Percentiles rank a stretch among this genome's conserved stretches.
phyloP scores from a whole-genome alignment of 2,329 filamentous ascomycete genomes.

The Clonostachys chloroleuca region DNA sequence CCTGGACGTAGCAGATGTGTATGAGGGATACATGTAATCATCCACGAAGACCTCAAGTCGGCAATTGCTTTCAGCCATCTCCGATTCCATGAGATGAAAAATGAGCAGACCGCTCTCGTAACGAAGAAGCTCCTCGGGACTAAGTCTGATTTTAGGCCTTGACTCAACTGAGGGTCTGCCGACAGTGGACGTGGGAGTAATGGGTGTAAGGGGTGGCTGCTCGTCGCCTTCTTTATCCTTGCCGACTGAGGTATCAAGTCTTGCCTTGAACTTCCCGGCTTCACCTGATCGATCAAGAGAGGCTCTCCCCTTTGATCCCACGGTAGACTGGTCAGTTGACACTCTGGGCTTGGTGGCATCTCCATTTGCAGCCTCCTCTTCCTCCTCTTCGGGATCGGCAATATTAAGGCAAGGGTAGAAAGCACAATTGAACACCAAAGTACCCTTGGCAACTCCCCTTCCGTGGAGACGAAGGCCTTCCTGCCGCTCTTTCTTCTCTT shows the following conservation, averaged over 20 bases:
- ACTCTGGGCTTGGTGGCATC: conserved; percentile 22
- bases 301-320: conserved; percentile 1
- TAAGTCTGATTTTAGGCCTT: conserved; percentile 73
- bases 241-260: conserved; percentile 12
- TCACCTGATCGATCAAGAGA: conserved; percentile 11
- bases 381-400: conserved; percentile 84
- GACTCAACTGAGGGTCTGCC: conserved; percentile 42
- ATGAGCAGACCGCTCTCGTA: conserved; percentile 91
- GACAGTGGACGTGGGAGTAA: conserved; percentile 31
- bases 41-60: conserved; percentile 89
- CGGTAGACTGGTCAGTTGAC: conserved; percentile 1
- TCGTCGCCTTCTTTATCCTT: conserved; percentile 10
- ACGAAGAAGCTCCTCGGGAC: conserved; percentile 73
- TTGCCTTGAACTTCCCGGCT: conserved; percentile 39
- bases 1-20: conserved; percentile 73
- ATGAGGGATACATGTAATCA: conserved; percentile 89
- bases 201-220: neutral
- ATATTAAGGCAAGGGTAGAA: conserved; percentile 91
- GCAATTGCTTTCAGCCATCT: conserved; percentile 71
- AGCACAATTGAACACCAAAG: conserved; percentile 73
- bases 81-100: conserved; percentile 88
- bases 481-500: conserved; percentile 64
- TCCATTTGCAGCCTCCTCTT: conserved; percentile 46
- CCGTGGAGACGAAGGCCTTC: conserved; percentile 71
- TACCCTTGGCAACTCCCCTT: conserved; percentile 72